These are phyloP conservation scores for Fraxinus quadrangulata DNA, from an alignment of 257 asterid species.

Conservation along the genomic window DNA sequence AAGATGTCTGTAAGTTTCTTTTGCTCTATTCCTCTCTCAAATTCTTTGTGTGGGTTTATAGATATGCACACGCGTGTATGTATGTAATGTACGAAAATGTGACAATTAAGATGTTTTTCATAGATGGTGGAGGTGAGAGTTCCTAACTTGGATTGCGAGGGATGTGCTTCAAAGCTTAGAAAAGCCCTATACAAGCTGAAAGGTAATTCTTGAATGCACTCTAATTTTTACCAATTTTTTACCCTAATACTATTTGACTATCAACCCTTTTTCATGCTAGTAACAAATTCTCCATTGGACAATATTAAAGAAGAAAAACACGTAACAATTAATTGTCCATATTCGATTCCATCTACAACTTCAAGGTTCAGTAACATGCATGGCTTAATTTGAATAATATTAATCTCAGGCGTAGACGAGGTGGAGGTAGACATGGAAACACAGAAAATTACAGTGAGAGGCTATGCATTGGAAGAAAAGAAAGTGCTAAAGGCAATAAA, in stretches of 20 bases:
- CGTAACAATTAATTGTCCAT: too few relatives aligned
- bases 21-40: neutral
- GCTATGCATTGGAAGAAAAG: constrained; percentile 68
- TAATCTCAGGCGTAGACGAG: constrained; percentile 68
- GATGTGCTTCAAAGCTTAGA: constrained; percentile 68
- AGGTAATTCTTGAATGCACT: constrained; percentile 39
- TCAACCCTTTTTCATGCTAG: neutral
- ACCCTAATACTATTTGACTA: neutral
- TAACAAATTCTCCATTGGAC: neutral
- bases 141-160: constrained; percentile 83
- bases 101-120: neutral
- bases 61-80: too few relatives aligned
- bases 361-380: too few relatives aligned
- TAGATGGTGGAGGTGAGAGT: constrained; percentile 79
- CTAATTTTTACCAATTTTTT: neutral
- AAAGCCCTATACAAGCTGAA: constrained; percentile 70
- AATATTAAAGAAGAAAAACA: neutral
- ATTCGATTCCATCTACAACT: neutral
- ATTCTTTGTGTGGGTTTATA: neutral
- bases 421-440: constrained; percentile 87
- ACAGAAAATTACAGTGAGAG: constrained; percentile 77
- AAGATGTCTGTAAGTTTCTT: constrained; percentile 62
- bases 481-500: constrained; percentile 77
- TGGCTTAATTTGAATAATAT: neutral
- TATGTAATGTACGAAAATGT: constrained; percentile 3